A percentile compares a stretch with the other conserved stretches of the same genome.
Conservation (phyloP, 805 yeast genomes). For the Wickerhamomyces alni region DNA sequence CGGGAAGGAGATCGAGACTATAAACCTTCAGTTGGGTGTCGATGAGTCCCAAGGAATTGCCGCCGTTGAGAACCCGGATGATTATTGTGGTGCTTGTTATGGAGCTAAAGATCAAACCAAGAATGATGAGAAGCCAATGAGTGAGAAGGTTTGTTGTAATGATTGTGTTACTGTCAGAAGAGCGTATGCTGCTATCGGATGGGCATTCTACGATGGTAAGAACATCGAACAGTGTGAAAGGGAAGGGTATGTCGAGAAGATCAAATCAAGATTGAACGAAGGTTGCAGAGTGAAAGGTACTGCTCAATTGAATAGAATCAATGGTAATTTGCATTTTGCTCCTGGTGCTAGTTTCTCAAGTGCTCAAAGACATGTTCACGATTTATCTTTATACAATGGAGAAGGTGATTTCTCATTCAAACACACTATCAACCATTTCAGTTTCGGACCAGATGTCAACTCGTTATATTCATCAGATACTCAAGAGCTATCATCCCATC, state of each 20-base stretch:
- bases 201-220: conserved; percentile 90
- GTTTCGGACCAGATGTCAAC: conserved; percentile 66
- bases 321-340: conserved; percentile 92
- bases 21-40: conserved; percentile 36
- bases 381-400: conserved; percentile 63
- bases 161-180: conserved; percentile 73
- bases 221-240: conserved; percentile 85
- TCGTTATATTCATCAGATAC: conserved; percentile 16
- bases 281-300: conserved; percentile 87
- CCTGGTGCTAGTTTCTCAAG: conserved; percentile 77
- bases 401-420: conserved; percentile 60
- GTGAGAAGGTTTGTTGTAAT: conserved; percentile 66
- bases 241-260: conserved; percentile 72
- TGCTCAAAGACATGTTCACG: conserved; percentile 72
- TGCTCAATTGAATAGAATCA: conserved; percentile 74
- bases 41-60: conserved; percentile 19
- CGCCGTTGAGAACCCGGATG: conserved; percentile 25
- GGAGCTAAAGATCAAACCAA: conserved; percentile 64
- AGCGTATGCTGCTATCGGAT: conserved; percentile 71
- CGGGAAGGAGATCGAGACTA: conserved; percentile 43
- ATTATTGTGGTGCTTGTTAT: conserved; percentile 86
- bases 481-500: conserved; percentile 48
- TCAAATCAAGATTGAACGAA: conserved; percentile 58
- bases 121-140: conserved; percentile 31
- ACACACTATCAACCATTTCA: conserved; percentile 73